Evolutionary conservation across 768 basidiomycete genomes (phyloP).

Genomic region (Kwoniella dejecticola): DNA sequence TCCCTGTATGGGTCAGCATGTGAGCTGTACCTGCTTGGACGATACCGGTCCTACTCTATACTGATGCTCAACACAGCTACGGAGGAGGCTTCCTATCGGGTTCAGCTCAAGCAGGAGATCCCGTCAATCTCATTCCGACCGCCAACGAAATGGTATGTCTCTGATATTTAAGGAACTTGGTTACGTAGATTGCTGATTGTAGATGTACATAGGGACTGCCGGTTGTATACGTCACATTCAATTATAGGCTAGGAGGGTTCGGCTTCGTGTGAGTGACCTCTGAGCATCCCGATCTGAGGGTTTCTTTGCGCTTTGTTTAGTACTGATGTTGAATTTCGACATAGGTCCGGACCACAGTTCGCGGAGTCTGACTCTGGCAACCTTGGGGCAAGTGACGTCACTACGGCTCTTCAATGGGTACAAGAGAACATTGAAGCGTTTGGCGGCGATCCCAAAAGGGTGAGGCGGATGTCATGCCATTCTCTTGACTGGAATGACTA

Average conservation of each 20-base stretch:
- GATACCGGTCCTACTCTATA: no score
- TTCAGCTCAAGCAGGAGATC: slow-evolving; percentile 18
- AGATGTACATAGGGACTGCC: slow-evolving; percentile 56
- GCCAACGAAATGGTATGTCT: not conserved
- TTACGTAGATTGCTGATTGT: not conserved
- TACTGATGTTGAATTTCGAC: no score
- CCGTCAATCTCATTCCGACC: not conserved
- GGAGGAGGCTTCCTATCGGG: slow-evolving; percentile 57
- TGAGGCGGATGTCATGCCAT: slow-evolving; percentile 60
- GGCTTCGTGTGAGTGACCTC: slow-evolving; percentile 57
- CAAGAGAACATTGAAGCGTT: slow-evolving; percentile 67
- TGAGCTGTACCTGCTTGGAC: slow-evolving; percentile 6
- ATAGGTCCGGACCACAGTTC: slow-evolving; percentile 22
- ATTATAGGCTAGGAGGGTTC: slow-evolving; percentile 62
- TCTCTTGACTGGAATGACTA: no score
- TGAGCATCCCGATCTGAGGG: no score
- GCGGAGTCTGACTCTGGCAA: slow-evolving; percentile 67
- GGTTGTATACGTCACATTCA: slow-evolving; percentile 61
- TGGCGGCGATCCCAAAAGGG: slow-evolving; percentile 66
- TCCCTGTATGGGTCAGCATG: slow-evolving; percentile 3
- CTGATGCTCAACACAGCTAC: slow-evolving; percentile 48
- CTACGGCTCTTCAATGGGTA: slow-evolving; percentile 71
- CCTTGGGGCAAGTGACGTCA: slow-evolving; percentile 80
- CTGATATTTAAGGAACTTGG: slow-evolving; percentile 11
- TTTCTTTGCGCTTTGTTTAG: no score